Evolutionary conservation across 805 yeast species (phyloP), one percentile per base, ranked within the genome.

Genomic region (Scheffersomyces amazonensis): DNA sequence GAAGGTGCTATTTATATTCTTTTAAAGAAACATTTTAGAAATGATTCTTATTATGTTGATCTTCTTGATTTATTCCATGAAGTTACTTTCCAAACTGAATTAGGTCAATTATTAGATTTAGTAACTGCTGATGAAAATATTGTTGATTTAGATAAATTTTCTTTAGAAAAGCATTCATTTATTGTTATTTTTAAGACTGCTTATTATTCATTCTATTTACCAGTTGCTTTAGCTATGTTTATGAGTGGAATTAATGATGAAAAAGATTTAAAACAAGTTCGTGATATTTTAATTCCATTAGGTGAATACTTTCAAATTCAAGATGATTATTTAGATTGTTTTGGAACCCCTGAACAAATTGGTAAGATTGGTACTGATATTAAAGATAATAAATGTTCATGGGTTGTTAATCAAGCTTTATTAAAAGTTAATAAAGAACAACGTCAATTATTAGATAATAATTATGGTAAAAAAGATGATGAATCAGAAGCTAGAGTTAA

Each of bases 231-330:
- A 44, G 96, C 98, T 29, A 89, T 93, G 96, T 84, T 71, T 66
- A 83, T 87, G 76, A 84, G 95, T 41, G 98, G 96, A 38, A 61
- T 85, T 51, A 73, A 72, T 42, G 73, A 76, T 53, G 83, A 75
- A 39, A 62, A 69, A 52, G 96, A 91, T 63, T 76, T 93, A 60
- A 76, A 86, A 60, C 98, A 91, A 71, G 96, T 88, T 15, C 75
- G 73, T 45, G 93, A 87, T 50, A 81, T 93, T 30, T 75, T 93
- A 63, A 81, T 93, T 48, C 97, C 97, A 40, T 77, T 93, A 50
- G 99, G 99, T 42, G 97, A 93, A 65, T 93, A 93, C 64, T 93
- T 93, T 83, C 99, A 93, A 73, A 87, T 93, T 52, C 99, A 93
- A 71, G 99, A 93, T 61, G 99, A 93, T 64, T 93, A 75, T 71